Base-by-base conservation (phyloP, 169 alveolate species). In the Prorocentrum cordatum region DNA sequence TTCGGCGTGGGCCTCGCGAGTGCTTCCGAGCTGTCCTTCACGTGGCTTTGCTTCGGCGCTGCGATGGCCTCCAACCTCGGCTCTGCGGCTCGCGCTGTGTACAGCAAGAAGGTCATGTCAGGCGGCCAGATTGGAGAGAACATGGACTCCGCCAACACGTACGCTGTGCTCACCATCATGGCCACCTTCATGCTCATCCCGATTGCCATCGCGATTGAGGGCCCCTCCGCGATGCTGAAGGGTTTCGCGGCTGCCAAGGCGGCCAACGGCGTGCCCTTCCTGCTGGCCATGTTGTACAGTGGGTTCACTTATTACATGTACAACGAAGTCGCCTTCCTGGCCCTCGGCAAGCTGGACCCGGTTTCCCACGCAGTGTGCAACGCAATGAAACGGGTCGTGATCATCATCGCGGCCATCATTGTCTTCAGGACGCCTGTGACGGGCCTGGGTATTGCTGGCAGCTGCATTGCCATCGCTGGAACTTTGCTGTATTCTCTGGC, bases 361-460 rank as follows among this genome's bases (percentile, higher is more conserved):
- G 90, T 80, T 67, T 80, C 90, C 31, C 90, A 80, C n/a, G 90
- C 90, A 5, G 90, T 80, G 58, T 80, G 90, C 90, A 80, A 80
- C 90, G 62, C 90, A 10, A 80, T 80, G 90, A 80, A 80, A 70
- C 90, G 90, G 62, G 90, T 80, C n/a, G 90, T 80, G 70, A 80
- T 80, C 80, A 80, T 80, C 90, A 80, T 80, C 68, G 62, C 90
- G 27, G 90, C 90, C 58, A 64, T 80, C 80, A 31, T 80, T 31
- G 90, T 80, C 12, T 80, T 80, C 80, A 77, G 90, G 36, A 80
- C 29, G 16, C 90, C 90, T 14, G 90, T 80, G 62, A 80, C 90
- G 4, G 79, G 68, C 58, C 67, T 80, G 36, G 90, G 90, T 12
- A 54, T 64, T 20, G 61, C 50, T 31, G 90, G 90, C 66, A 80